A percentile compares a stretch with the other conserved stretches of the same genome.
phyloP scores from a whole-genome alignment of 148 eudicot genomes.

The Chenopodium suecicum region DNA sequence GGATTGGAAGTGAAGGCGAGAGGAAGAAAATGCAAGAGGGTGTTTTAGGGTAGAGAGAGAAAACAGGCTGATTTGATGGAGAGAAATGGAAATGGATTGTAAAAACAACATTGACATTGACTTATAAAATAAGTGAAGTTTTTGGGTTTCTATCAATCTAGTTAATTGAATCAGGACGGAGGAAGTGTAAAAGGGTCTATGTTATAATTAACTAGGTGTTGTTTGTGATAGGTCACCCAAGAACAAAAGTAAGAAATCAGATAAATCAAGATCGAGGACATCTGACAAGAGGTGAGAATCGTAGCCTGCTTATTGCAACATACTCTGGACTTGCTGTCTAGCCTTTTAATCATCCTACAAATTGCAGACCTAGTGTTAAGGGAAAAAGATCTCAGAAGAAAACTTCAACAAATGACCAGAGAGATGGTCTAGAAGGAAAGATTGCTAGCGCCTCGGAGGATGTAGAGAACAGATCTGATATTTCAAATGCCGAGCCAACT shows the following conservation, averaged over 20 bases:
- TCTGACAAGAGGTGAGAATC: constrained; percentile 43
- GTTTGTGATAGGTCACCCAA: constrained; percentile 44
- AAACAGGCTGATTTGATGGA: neutral
- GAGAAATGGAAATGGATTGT: neutral
- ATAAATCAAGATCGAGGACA: constrained; percentile 35
- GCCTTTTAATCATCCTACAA: constrained; percentile 21
- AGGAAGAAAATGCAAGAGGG: neutral
- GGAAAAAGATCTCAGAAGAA: constrained; percentile 63
- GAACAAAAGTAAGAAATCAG: constrained; percentile 40
- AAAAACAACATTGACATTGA: neutral
- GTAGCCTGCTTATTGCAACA: constrained; percentile 10
- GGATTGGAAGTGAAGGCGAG: no score
- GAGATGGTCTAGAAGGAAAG: constrained; percentile 35
- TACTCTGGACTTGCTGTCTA: neutral
- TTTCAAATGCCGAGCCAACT: constrained; percentile 42
- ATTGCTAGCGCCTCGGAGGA: constrained; percentile 31
- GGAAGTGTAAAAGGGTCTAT: neutral
- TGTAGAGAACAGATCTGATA: constrained; percentile 41
- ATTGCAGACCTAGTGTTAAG: constrained; percentile 49
- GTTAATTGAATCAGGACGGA: neutral
- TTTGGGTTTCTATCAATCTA: neutral
- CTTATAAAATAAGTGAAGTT: neutral
- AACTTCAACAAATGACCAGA: constrained; percentile 38
- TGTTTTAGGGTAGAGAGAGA: neutral
- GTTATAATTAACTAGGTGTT: constrained; percentile 6